Base-by-base conservation (phyloP, 2,329 filamentous ascomycete genomes). In the Hymenoscyphus fraxineus region DNA sequence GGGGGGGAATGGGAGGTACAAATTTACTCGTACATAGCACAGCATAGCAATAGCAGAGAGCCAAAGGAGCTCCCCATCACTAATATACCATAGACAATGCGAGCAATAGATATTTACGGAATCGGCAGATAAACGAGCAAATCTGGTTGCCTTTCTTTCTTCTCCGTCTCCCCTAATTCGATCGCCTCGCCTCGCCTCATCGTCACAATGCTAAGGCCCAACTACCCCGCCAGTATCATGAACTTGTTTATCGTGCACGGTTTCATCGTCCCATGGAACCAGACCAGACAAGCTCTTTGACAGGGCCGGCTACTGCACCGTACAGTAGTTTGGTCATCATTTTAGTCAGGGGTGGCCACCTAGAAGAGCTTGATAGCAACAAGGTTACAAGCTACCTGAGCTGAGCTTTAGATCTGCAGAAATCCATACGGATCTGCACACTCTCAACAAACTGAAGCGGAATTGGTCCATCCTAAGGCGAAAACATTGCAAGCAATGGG, bases 401-500 rank as follows among this genome's bases (percentile, higher is more conserved):
- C 44, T 27, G 39, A 41, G 35, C 39, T 27, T 41, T 40, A 10
- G 39, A 16, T 19, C 13, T 19, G 35, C 19, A 27, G 22, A 59
- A 41, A 35, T 35, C 35, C 35, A 35, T 35, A 10, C 9, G 15
- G 35, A 31, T 22, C 35, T 59, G 12, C 15, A 16, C 40, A 41
- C 7, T 9, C 35, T n/a, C 13, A 27, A 9, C 15, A 6, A 19
- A 38, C 10, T 27, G 10, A 51, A 22, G 19, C 22, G n/a, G 44
- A 22, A 44, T n/a, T 7, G 41, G 6, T 51, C 10, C 19, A 51
- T 57, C 44, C 44, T 51, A 10, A 47, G 40, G 40, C 59, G 51
- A 51, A 2, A 47, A 54, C 10, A 38, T 16, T 13, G 51, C 54
- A 60, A 60, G 59, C 59, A 60, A 54, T 54, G 31, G 27, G 22